Percentiles rank a stretch among this genome's conserved stretches.
phyloP scores from a whole-genome alignment of 768 basidiomycete genomes.

The Naganishia randhawae region DNA sequence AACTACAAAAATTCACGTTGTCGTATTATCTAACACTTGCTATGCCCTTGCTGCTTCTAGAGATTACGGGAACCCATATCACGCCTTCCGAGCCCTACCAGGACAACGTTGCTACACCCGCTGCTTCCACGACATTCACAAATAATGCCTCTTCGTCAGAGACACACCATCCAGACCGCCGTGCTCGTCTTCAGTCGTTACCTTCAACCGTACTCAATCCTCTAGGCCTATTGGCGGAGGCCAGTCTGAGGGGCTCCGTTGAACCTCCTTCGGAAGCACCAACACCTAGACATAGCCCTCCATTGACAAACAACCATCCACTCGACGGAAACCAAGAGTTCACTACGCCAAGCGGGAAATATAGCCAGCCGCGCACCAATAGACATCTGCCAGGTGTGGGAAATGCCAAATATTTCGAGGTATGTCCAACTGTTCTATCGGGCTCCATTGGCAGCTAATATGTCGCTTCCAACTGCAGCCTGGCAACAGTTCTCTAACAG shows the following conservation, averaged over 20 bases:
- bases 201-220: conserved; percentile 92
- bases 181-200: conserved; percentile 73
- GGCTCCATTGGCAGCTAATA: conserved; percentile 72
- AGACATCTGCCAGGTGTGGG: conserved; percentile 16
- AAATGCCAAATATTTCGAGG: conserved; percentile 69
- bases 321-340: neutral
- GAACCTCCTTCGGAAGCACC: conserved; percentile 37
- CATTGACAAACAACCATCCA: neutral
- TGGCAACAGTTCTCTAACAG: conserved; percentile 2
- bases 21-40: neutral
- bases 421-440: conserved; percentile 83
- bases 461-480: conserved; percentile 57
- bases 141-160: conserved; percentile 11
- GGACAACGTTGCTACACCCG: conserved; percentile 11
- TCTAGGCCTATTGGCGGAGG: conserved; percentile 85
- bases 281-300: neutral
- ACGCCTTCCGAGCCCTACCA: neutral
- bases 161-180: conserved; percentile 1
- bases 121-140: conserved; percentile 6
- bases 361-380: conserved; percentile 48
- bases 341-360: neutral
- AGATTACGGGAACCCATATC: conserved; percentile 2
- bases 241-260: conserved; percentile 54
- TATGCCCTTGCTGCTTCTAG: neutral
- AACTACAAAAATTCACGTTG: neutral